Base-by-base conservation (phyloP, 2,329 filamentous ascomycete species). In the Stachybotrys echinatus region DNA sequence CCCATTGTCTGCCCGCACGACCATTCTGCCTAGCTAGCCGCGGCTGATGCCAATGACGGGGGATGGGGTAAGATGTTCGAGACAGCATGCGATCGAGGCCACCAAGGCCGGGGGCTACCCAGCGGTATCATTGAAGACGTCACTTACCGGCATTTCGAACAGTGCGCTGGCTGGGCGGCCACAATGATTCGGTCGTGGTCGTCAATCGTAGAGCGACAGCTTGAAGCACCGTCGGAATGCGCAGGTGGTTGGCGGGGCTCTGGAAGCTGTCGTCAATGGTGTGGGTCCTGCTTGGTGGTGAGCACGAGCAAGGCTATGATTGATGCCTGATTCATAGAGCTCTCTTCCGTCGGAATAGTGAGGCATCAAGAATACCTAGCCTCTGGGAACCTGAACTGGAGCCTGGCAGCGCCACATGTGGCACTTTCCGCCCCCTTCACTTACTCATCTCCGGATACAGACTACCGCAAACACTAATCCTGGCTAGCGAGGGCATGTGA, bases 81-180 rank as follows among this genome's bases (percentile, higher is more conserved):
- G n/a, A n/a, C n/a, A n/a, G n/a, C n/a, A n/a, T n/a, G n/a, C n/a
- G n/a, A n/a, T n/a, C n/a, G n/a, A n/a, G n/a, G n/a, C n/a, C n/a
- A n/a, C n/a, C n/a, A n/a, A n/a, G n/a, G n/a, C n/a, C n/a, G n/a
- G n/a, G n/a, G n/a, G n/a, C n/a, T n/a, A n/a, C n/a, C n/a, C n/a
- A n/a, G n/a, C n/a, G n/a, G n/a, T n/a, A n/a, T n/a, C n/a, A n/a
- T n/a, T n/a, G n/a, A n/a, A n/a, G n/a, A n/a, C n/a, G n/a, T n/a
- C 27, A 10, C 73, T 46, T 72, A 76, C 74, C 65, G 73, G 73
- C 74, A 76, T 76, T 57, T 68, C 74, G 69, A 62, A 34, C 3
- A 60, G 51, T 64, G 57, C 54, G 56, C 47, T 52, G 43, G 55
- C 52, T 38, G 52, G 49, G 52, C 51, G 47, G 52, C 54, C 53